Base-by-base conservation (phyloP, 2,329 filamentous ascomycete species). In the Talaromyces amestolkiae region DNA sequence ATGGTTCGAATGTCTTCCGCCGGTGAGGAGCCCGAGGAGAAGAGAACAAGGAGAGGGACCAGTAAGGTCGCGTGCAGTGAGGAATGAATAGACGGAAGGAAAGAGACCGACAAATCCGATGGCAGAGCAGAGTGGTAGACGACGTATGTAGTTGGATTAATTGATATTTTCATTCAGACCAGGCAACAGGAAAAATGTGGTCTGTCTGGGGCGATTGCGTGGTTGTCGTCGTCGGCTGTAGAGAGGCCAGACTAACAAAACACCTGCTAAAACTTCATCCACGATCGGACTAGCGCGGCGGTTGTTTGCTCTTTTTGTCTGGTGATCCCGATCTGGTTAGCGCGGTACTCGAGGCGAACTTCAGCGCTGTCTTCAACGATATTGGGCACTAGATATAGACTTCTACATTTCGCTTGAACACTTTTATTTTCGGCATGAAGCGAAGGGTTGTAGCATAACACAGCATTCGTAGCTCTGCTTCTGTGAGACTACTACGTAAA, bases 271-370 rank as follows among this genome's bases (percentile, higher is more conserved):
- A 53, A 54, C 47, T 11, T 47, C 17, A 61, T 49, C 33, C 60
- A 41, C 45, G 41, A 64, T 53, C 62, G 41, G 62, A 59, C 62
- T 58, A 64, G 53, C 62, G 62, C 54, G 39, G 61, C 24, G n/a
- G 10, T 19, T 53, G 58, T 65, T 60, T 56, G 58, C 45, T 45
- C 51, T 13, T 39, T 65, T 65, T 65, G 64, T 51, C 35, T 54
- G 37, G 1, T 11, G n/a, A 11, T 35, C 45, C 41, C 17, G 15
- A 9, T 27, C 5, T 24, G 58, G 45, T 47, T 65, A 63, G 61
- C 61, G 39, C 4, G 6, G 1, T 37, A 2, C 2, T 39, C 1
- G 6, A 39, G 53, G 33, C 53, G 33, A 56, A 56, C 31, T 22
- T 15, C 33, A 37, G 53, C 37, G 37, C 37, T 10, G 11, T 22